Percentiles rank a stretch among this genome's conserved stretches.
Conservation (phyloP, 2,329 filamentous ascomycete species). For the Stachybotrys chartarum region DNA sequence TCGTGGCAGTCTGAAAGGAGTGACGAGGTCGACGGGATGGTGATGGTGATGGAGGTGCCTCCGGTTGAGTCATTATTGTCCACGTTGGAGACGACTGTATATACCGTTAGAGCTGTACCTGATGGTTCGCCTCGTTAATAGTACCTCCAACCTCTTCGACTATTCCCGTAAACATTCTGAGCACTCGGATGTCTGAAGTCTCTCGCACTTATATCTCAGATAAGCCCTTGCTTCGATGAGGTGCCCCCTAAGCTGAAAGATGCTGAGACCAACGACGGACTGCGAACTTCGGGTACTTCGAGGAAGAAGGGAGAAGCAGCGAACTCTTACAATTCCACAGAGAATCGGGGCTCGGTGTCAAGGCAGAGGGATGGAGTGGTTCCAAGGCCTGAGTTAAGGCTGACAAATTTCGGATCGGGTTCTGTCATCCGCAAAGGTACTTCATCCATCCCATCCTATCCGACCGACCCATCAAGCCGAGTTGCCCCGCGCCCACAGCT, state of each 20-base stretch:
- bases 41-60: constrained; percentile 86
- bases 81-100: constrained; percentile 74
- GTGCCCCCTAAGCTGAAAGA: no score
- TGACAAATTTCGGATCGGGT: neutral
- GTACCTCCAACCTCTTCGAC: constrained; percentile 89
- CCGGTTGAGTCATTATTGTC: constrained; percentile 74
- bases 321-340: no score
- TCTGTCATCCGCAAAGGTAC: neutral
- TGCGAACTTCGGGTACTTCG: no score
- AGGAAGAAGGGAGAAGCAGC: no score
- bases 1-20: constrained; percentile 79
- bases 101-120: neutral
- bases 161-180: constrained; percentile 86
- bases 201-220: neutral
- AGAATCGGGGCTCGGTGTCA: neutral
- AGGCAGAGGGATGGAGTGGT: neutral
- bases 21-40: constrained; percentile 54
- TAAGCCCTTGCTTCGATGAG: no score
- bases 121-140: constrained; percentile 14
- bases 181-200: neutral
- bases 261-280: no score
- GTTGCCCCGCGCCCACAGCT: neutral
- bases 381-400: neutral
- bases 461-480: neutral
- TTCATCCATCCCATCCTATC: no score